These are phyloP conservation scores for Bipolaris sorokiniana DNA, from an alignment of 2,329 filamentous ascomycete species.

Conservation along the genomic window DNA sequence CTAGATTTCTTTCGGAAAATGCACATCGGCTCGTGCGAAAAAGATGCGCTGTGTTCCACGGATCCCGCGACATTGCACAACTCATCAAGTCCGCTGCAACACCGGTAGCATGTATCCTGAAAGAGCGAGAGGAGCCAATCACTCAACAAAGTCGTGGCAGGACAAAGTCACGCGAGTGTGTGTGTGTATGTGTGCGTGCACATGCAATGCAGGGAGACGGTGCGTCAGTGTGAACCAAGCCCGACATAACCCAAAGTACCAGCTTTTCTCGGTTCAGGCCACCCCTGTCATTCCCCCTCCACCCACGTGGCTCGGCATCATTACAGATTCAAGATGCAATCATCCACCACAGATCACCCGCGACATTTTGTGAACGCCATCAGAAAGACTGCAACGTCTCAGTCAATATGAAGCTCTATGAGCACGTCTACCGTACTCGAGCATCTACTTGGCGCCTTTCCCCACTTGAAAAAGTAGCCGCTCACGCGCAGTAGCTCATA, in stretches of 20 bases:
- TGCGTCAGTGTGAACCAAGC: background rate
- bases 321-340: background rate
- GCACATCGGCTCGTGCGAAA: no score
- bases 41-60: no score
- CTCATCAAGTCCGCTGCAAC: no score
- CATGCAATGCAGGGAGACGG: background rate
- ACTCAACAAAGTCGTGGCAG: no score
- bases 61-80: no score
- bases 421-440: background rate
- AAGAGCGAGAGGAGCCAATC: no score
- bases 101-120: no score
- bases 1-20: no score
- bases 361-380: background rate
- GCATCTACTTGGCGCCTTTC: background rate
- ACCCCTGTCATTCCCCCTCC: background rate
- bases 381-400: background rate
- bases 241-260: background rate
- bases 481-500: slow-evolving; percentile 12
- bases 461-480: background rate
- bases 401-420: background rate
- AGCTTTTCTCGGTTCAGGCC: slow-evolving; percentile 1
- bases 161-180: no score
- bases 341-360: background rate
- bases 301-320: background rate
- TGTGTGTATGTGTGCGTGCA: no score